A percentile compares a stretch with the other conserved stretches of the same genome.
Evolutionary conservation across 768 basidiomycete genomes (phyloP).

Genomic region (Mycena maculata): DNA sequence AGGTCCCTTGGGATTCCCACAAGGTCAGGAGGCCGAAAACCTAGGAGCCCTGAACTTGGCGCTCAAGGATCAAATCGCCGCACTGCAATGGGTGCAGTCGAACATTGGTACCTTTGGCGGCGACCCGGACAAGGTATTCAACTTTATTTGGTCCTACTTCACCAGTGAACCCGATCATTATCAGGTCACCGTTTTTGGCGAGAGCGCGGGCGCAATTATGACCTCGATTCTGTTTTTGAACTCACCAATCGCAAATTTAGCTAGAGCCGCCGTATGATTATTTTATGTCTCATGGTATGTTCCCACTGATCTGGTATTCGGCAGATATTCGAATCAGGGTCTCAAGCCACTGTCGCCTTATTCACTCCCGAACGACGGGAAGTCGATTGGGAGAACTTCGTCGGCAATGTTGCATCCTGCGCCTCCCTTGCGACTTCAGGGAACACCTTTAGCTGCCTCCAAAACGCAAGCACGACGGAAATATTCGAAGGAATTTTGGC

Average conservation of each 20-base stretch:
- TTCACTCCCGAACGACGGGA: not conserved
- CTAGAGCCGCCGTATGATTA: conserved; percentile 43
- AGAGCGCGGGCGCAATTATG: conserved; percentile 62
- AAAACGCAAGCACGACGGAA: not conserved
- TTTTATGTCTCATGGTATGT: not conserved
- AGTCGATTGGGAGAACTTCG: not conserved
- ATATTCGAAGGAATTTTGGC: not conserved
- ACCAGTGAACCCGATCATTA: not conserved
- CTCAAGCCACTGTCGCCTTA: not conserved
- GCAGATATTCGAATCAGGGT: conserved; percentile 54
- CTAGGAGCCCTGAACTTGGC: conserved; percentile 52
- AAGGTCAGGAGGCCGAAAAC: conserved; percentile 50
- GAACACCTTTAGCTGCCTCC: not conserved
- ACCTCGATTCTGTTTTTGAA: conserved; percentile 51
- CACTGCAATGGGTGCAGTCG: conserved; percentile 61
- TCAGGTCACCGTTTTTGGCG: conserved; percentile 58
- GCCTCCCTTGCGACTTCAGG: not conserved
- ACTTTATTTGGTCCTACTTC: not conserved
- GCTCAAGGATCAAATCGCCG: conserved; percentile 52
- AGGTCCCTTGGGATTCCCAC: conserved; percentile 57
- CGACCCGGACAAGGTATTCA: conserved; percentile 51
- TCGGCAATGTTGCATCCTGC: not conserved
- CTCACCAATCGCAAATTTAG: conserved; percentile 40
- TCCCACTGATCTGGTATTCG: not conserved
- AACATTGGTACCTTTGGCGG: conserved; percentile 69